Evolutionary conservation across 2,329 filamentous ascomycete species (phyloP), one percentile per base, ranked within the genome.

Genomic region (Pestalotiopsis fici): DNA sequence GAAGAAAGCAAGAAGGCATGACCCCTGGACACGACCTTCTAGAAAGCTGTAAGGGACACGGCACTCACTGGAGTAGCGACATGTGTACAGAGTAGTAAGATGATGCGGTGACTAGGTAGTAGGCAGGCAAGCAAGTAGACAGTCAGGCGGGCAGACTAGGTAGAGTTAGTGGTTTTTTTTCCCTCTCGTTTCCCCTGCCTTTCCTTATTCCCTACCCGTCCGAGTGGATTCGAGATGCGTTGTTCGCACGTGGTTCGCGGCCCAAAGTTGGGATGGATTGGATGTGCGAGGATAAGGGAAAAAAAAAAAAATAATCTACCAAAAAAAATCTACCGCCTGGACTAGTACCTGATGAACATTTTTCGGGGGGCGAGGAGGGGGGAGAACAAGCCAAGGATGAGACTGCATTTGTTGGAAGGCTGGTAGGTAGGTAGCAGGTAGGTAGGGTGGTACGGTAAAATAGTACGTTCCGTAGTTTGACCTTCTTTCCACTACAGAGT

Each of bases 231-330:
- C 43, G 43, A 50, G 43, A 50, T 50, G 43, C 43, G 43, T 50
- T 65, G 63, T 65, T 55, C 23, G 31, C 63, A 31, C 50, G 63
- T 65, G 63, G 63, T 59, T 65, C 63, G 63, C 63, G 63, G 27
- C 63, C 28, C 35, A 57, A 54, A 21, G 25, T 43, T 54, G n/a
- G 55, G 27, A 57, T 35, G 27, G 47, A 37, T 28, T 35, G 27
- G 47, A 37, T 28, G 39, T 50, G 39, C 21, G 63, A 28, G n/a
- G 54, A 25, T 12, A 37, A 9, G 50, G 25, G 47, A 11, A 28
- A 11, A 31, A 47, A 6, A 27, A 27, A 60, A 37, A 31, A 60
- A n/a, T n/a, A 50, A 9, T 18, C n/a, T n/a, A n/a, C n/a, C n/a
- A n/a, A n/a, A n/a, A n/a, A n/a, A n/a, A n/a, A n/a, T 50, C 43